phyloP scores from a whole-genome alignment of 2,329 filamentous ascomycete genomes.

The Trichoderma afroharzianum region DNA sequence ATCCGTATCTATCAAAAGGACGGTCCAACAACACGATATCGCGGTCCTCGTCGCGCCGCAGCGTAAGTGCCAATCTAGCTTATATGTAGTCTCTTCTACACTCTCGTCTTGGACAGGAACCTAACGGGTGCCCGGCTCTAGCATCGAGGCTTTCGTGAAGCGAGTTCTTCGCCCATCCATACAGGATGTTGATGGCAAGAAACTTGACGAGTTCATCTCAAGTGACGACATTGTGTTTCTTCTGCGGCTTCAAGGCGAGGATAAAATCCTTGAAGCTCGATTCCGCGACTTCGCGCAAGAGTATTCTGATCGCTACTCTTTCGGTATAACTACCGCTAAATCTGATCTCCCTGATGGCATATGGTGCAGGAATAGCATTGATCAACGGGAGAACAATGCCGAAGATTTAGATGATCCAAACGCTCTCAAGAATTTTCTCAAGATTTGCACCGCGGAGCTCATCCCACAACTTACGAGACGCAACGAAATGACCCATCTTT shows the following conservation, averaged over 20 bases:
- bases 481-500: slow-evolving; percentile 41
- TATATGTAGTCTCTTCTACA: background rate
- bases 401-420: slow-evolving; percentile 32
- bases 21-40: slow-evolving; percentile 36
- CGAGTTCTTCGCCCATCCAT: slow-evolving; percentile 27
- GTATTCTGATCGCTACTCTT: slow-evolving; percentile 41
- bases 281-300: slow-evolving; percentile 34
- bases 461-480: slow-evolving; percentile 44
- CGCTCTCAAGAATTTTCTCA: slow-evolving; percentile 37
- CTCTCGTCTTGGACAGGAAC: background rate
- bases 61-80: slow-evolving; percentile 32
- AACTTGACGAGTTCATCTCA: slow-evolving; percentile 31
- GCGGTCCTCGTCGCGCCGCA: slow-evolving; percentile 39
- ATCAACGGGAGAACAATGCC: slow-evolving; percentile 32
- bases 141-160: slow-evolving; percentile 31
- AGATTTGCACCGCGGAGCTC: slow-evolving; percentile 36
- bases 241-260: slow-evolving; percentile 32
- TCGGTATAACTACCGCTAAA: slow-evolving; percentile 29
- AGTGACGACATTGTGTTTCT: slow-evolving; percentile 42
- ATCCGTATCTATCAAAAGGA: slow-evolving; percentile 41
- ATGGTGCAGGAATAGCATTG: slow-evolving; percentile 40
- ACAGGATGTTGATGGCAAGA: slow-evolving; percentile 4
- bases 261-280: slow-evolving; percentile 28
- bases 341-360: slow-evolving; percentile 17
- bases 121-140: slow-evolving; percentile 16